phyloP scores from a whole-genome alignment of 257 asterid species.

The Paulownia fortunei region DNA sequence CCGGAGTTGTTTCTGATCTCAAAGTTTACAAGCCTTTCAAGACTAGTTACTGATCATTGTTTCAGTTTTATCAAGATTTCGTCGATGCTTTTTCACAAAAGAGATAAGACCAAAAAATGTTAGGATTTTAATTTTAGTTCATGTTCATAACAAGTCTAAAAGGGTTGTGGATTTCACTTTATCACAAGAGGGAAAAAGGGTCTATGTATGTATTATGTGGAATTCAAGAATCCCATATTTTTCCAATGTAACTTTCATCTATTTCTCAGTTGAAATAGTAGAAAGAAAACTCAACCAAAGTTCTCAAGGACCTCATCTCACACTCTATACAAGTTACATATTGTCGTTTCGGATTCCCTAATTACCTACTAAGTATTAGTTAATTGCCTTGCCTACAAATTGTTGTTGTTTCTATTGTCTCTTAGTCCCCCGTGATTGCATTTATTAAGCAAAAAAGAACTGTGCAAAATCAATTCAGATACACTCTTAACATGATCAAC shows the following conservation, averaged over 20 bases:
- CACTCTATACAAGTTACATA: no score
- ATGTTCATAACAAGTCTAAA: constrained; percentile 40
- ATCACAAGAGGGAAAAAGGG: constrained; percentile 27
- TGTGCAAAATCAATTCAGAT: not conserved
- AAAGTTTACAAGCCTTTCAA: constrained; percentile 69
- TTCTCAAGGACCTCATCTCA: not conserved
- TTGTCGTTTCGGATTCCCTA: not conserved
- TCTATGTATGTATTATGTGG: constrained; percentile 33
- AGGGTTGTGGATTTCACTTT: constrained; percentile 23
- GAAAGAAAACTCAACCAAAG: constrained; percentile 17
- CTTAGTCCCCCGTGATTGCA: constrained; percentile 22
- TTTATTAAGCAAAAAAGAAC: not conserved
- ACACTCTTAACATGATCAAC: constrained; percentile 2
- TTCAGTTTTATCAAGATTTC: constrained; percentile 5
- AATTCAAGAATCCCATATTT: constrained; percentile 32
- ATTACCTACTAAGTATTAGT: not conserved
- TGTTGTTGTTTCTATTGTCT: not conserved
- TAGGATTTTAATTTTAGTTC: constrained; percentile 29
- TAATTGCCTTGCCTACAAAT: not conserved
- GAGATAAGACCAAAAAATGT: not conserved
- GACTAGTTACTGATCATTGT: constrained; percentile 33
- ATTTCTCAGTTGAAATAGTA: constrained; percentile 41
- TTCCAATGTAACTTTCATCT: constrained; percentile 31
- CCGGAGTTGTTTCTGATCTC: constrained; percentile 74
- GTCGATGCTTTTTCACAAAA: not conserved